These are phyloP conservation scores for Polytrichum commune DNA, from an alignment of 225 moss, liverwort and hornwort species.

Conservation along the genomic window DNA sequence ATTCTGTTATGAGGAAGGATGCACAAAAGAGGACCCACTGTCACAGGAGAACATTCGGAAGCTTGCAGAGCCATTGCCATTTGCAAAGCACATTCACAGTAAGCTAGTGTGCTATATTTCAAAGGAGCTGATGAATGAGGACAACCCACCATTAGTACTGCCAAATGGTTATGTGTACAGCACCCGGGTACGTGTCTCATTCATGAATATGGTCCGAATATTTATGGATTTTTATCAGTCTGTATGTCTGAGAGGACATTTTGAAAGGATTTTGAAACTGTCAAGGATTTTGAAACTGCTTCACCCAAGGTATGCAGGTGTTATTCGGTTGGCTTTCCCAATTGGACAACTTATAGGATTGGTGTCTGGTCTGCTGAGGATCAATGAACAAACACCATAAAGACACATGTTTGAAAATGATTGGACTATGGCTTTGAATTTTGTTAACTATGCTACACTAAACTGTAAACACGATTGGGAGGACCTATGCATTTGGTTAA, in stretches of 20 bases:
- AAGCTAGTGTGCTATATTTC: constrained; percentile 96
- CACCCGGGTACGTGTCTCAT: constrained; percentile 62
- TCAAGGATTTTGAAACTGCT: neutral
- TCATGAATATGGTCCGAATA: neutral
- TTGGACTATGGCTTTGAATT: too few species aligned
- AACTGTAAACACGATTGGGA: too few species aligned
- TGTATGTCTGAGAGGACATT: neutral
- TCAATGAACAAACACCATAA: too few species aligned
- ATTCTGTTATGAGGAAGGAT: constrained; percentile 95
- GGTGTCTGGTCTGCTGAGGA: too few species aligned
- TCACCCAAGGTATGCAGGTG: too few species aligned
- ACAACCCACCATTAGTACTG: constrained; percentile 95
- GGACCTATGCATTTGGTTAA: too few species aligned
- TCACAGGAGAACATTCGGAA: constrained; percentile 83
- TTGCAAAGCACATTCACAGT: constrained; percentile 90
- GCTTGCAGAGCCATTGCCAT: constrained; percentile 93
- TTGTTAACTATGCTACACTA: too few species aligned
- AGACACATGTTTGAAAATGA: too few species aligned
- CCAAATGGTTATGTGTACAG: constrained; percentile 98
- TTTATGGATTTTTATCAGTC: neutral
- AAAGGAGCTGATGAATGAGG: constrained; percentile 99
- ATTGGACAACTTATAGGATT: too few species aligned
- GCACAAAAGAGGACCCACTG: constrained; percentile 98
- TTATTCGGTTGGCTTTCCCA: too few species aligned
- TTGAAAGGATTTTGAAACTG: neutral